Evolutionary conservation across 139 green algal genomes (phyloP), one percentile per base, ranked within the genome.

Genomic region (Haematococcus lacustris): DNA sequence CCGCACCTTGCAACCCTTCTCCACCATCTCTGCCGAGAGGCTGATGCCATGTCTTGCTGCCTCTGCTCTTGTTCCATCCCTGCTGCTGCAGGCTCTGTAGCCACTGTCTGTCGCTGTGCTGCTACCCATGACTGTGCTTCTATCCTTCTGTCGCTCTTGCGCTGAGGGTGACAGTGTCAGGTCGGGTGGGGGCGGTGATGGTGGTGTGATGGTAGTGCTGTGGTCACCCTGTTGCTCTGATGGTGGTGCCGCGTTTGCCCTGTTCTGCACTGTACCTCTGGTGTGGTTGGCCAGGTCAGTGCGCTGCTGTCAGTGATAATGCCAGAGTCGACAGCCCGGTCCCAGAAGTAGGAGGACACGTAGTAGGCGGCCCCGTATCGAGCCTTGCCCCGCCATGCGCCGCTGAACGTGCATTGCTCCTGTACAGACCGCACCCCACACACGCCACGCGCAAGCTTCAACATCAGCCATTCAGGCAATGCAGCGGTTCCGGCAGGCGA

Each of bases 271-370:
- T 68, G n/a, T 38, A 84, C 88, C 71, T 82, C 70, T 9, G 76
- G 71, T n/a, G 47, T 81, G 7, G 73, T 76, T 6, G 62, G 65
- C 73, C 75, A 89, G 33, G 73, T 68, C 30, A 73, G 78, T 0
- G 87, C 85, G 1, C 73, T 63, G 21, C 61, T 40, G 51, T 85
- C 71, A 4, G 32, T 35, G 21, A 90, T 86, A 57, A 90, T 90
- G 43, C 80, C 82, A 1, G 80, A 73, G 34, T 88, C 86, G 0
- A 77, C 0, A 0, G 84, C 86, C 21, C 84, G 71, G 86, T 98
- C 95, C 86, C 91, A 98, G 80, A 98, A 97, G 85, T 98, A 98
- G 34, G 90, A 97, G 47, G 88, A 94, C 26, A 98, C 78, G 62
- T 97, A 98, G 74, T 98, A 91, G 5, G 83, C 73, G 2, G 66